Base-by-base conservation (phyloP, 805 yeast genomes). In the Monosporozyma yasuniensis region DNA sequence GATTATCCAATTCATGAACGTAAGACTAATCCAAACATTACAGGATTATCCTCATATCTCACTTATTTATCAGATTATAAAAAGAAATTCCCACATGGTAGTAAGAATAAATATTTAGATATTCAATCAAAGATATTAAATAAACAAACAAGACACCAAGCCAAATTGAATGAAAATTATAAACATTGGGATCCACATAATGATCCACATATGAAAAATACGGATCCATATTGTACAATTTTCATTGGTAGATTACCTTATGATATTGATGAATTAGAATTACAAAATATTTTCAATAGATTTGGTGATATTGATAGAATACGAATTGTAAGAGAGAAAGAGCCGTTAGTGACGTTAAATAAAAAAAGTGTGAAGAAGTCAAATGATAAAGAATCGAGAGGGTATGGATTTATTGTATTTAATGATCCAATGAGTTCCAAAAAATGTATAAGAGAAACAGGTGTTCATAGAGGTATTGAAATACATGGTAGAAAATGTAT, bases 321-420 rank as follows among this genome's bases (percentile, higher is more conserved):
- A 0, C 68, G 86, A 27, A 72, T 83, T 1, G 85, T 84, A 0
- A 68, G 79, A 51, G 80, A 81, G 50, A 71, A 75, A 46, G 42
- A 38, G 8, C 22, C n/a, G 21, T 9, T 14, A 19, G 9, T 21
- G 9, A n/a, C 11, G 14, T 9, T 10, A 11, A 38, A 19, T 6
- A 19, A 38, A 7, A 38, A 10, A 11, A 19, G 18, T 7, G 22
- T 4, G 14, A 38, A 28, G 37, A 79, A 77, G 5, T 3, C 16
- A 4, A 32, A 16, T 12, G 16, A 12, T 6, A 32, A 32, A 2
- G 16, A 77, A 52, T 77, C 90, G 3, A 72, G 80, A 52, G 97
- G 98, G 0, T 91, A 91, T 64, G 97, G 84, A 1, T 91, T 91
- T 61, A 70, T 89, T 2, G 82, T 83, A 3, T 91, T 79, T 64